Base-by-base conservation (phyloP, 225 moss, liverwort and hornwort genomes). In the Thuidium tamariscinum region DNA sequence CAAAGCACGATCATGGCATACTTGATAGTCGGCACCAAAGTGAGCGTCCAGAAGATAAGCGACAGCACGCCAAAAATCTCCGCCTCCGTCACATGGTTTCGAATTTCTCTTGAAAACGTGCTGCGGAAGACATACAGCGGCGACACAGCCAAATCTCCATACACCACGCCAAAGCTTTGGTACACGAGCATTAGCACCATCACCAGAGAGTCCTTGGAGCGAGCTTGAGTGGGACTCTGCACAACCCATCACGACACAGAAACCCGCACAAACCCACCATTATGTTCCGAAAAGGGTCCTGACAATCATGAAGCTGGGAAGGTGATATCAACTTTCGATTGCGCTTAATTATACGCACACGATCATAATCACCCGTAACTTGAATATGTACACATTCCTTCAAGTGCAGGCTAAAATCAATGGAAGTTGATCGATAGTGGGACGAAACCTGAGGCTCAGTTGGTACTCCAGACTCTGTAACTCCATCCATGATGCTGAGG, bases 141-240 rank as follows among this genome's bases (percentile, higher is more conserved):
- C 62, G 97, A 94, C n/a, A 93, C 95, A 63, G 92, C 83, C n/a
- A 97, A 90, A 81, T 96, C 97, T 80, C 97, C 97, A 69, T 93
- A 97, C 16, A 97, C 97, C 60, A 97, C 96, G 32, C 97, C 97
- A 65, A 96, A 91, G 91, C 97, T 97, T 76, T 97, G 97, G 70
- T 96, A 97, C 26, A 89, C 92, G 39, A 97, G 95, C 86, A 92
- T 89, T 32, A 96, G 82, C 75, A 89, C 76, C 73, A 88, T 75
- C 32, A 86, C 36, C 34, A 52, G 42, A 55, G 95, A 89, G 39
- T 88, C 85, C 87, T 75, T 93, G 1, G 81, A 48, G 75, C 85
- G 88, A 71, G 29, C 37, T 63, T 37, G 36, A 14, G 30, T 67
- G 9, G 39, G 44, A 69, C 71, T 61, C 86, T 86, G 80, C 86